These are phyloP conservation scores for Plasmodium knowlesi DNA, from an alignment of 169 alveolate genomes.

Conservation along the genomic window DNA sequence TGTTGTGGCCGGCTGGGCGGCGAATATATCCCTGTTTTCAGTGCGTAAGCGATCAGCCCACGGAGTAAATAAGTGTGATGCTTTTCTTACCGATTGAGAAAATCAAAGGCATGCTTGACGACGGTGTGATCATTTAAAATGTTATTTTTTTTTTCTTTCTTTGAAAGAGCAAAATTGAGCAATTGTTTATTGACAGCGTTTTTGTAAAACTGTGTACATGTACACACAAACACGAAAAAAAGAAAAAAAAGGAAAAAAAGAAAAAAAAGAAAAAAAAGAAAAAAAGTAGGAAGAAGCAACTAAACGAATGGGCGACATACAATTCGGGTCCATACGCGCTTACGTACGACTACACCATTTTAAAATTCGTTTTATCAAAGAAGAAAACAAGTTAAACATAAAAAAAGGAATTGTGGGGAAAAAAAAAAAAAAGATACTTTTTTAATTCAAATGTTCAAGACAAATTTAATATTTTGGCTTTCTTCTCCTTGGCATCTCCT, in stretches of 20 bases:
- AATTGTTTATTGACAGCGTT: neutral
- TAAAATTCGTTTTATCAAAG: neutral
- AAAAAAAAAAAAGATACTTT: constrained; percentile 6
- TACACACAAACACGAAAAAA: constrained; percentile 4
- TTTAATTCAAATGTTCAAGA: constrained; percentile 13
- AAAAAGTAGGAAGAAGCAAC: neutral
- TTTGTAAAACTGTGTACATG: neutral
- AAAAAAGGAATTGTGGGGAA: neutral
- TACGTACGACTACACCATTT: neutral
- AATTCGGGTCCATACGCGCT: neutral
- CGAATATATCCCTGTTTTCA: neutral
- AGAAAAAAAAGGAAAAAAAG: too few relatives aligned
- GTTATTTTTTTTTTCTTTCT: neutral
- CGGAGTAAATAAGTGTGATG: neutral
- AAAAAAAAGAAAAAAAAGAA: neutral
- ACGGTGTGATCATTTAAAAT: neutral
- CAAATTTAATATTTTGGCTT: constrained; percentile 64
- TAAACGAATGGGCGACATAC: neutral
- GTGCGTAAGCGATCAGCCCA: neutral
- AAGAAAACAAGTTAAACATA: constrained; percentile 3
- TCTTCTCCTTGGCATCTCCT: constrained; percentile 60
- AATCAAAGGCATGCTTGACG: neutral
- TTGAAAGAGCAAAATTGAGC: neutral
- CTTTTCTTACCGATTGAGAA: neutral
- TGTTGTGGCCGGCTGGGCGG: neutral